Evolutionary conservation across 169 alveolate species (phyloP).

Genomic region (Plasmodium adleri): DNA sequence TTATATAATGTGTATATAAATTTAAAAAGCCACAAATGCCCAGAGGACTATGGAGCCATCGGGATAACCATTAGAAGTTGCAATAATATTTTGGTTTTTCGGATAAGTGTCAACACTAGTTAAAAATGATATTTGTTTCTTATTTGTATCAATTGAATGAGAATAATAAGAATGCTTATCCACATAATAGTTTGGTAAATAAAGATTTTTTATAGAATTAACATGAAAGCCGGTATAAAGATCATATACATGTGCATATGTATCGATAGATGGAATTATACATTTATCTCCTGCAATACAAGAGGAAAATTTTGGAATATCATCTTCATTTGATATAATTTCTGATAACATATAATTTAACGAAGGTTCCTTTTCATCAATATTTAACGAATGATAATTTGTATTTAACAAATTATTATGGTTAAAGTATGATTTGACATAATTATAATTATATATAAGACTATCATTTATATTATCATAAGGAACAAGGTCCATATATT

Average conservation of each 20-base stretch:
- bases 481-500: slow-evolving; percentile 69
- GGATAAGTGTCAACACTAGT: slow-evolving; percentile 77
- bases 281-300: slow-evolving; percentile 77
- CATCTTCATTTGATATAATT: slow-evolving; percentile 43
- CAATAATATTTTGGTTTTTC: slow-evolving; percentile 73
- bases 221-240: slow-evolving; percentile 74
- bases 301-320: slow-evolving; percentile 75
- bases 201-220: slow-evolving; percentile 64
- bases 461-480: slow-evolving; percentile 47
- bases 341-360: slow-evolving; percentile 38
- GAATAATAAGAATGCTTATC: slow-evolving; percentile 20
- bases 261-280: slow-evolving; percentile 70
- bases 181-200: slow-evolving; percentile 60
- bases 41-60: slow-evolving; percentile 76
- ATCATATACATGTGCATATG: slow-evolving; percentile 78
- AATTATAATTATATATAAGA: slow-evolving; percentile 47
- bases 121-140: slow-evolving; percentile 51
- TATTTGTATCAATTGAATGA: background rate
- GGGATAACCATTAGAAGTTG: slow-evolving; percentile 77
- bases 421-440: slow-evolving; percentile 10
- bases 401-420: slow-evolving; percentile 12
- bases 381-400: slow-evolving; percentile 8
- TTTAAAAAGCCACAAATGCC: slow-evolving; percentile 61
- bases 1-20: background rate
- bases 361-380: background rate